Evolutionary conservation across 2,329 filamentous ascomycete genomes (phyloP).

Genomic region (Helminthosporium solani): DNA sequence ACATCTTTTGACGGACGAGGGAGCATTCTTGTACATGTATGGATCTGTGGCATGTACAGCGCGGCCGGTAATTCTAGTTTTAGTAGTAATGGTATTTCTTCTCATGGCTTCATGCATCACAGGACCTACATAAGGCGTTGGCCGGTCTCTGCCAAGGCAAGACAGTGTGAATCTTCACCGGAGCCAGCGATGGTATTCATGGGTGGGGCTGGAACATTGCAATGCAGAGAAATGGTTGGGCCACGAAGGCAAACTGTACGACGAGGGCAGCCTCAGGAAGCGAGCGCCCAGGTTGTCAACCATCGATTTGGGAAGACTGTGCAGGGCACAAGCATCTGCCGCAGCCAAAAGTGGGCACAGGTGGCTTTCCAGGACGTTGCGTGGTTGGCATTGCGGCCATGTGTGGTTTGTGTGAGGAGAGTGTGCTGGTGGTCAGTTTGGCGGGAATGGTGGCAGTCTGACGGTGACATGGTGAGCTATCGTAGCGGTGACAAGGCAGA

Average conservation of each 20-base stretch:
- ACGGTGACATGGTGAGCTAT: not conserved
- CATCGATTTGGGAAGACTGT: not conserved
- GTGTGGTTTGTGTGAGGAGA: not conserved
- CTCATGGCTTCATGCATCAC: not conserved
- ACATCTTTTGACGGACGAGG: not conserved
- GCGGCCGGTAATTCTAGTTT: slow-evolving; percentile 8
- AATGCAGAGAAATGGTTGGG: not conserved
- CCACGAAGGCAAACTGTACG: not conserved
- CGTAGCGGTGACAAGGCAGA: too few relatives aligned
- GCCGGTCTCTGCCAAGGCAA: too few relatives aligned
- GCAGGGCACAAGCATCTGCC: not conserved
- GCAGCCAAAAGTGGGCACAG: not conserved
- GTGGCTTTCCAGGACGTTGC: slow-evolving; percentile 1
- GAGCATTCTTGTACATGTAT: slow-evolving; percentile 1
- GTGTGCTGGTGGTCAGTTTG: not conserved
- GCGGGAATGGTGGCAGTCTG: not conserved
- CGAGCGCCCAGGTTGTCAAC: not conserved
- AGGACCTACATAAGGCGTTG: too few relatives aligned
- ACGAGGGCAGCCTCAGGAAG: not conserved
- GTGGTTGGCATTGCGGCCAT: slow-evolving; percentile 5
- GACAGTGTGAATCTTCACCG: too few relatives aligned
- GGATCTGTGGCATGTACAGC: slow-evolving; percentile 10
- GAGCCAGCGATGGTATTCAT: slow-evolving; percentile 7
- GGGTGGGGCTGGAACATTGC: slow-evolving; percentile 14
- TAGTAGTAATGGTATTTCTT: slow-evolving; percentile 19